Base-by-base conservation (phyloP, 805 yeast genomes). In the Ogataea paraovalis region DNA sequence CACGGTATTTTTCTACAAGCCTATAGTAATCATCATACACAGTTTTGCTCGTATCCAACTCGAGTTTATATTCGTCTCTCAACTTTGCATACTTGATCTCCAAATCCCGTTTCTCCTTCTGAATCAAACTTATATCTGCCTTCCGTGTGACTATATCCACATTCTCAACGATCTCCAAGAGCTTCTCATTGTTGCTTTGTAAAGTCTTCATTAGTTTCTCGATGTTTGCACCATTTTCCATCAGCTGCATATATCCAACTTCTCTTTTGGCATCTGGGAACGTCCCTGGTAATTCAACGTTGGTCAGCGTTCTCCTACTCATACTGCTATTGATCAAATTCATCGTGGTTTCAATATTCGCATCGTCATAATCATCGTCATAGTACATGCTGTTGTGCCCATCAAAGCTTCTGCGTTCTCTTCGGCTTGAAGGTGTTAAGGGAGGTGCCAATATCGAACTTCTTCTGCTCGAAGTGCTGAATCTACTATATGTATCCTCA, bases 11-110 rank as follows among this genome's bases (percentile, higher is more conserved):
- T n/a, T 32, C 28, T 25, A 56, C 45, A 22, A 61, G 45, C 30
- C 56, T 60, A 39, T 50, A 59, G 42, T 61, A 61, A 30, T 62
- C 61, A 6, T 54, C 53, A 40, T 54, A 61, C 2, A 61, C 57
- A 45, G 56, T 57, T 23, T 53, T 51, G 45, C 59, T 59, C 3
- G 59, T 47, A 16, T 48, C 49, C 37, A 58, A 51, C 21, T 60
- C 57, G 6, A 51, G 37, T 8, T 53, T 52, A 42, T 55, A 55
- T 23, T 61, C 64, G 28, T 58, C 59, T n/a, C 64, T 52, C 4
- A 61, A 44, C 14, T 50, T 46, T 19, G 42, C 49, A 36, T 55
- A 61, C 32, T 52, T 50, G 19, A 42, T 46, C 18, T 50, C 46
- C 22, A 61, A 42, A 25, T 54, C 50, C 16, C 44, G 42, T 39